phyloP scores from a whole-genome alignment of 495 filamentous ascomycete genomes.

The Amphirosellinia nigrospora region DNA sequence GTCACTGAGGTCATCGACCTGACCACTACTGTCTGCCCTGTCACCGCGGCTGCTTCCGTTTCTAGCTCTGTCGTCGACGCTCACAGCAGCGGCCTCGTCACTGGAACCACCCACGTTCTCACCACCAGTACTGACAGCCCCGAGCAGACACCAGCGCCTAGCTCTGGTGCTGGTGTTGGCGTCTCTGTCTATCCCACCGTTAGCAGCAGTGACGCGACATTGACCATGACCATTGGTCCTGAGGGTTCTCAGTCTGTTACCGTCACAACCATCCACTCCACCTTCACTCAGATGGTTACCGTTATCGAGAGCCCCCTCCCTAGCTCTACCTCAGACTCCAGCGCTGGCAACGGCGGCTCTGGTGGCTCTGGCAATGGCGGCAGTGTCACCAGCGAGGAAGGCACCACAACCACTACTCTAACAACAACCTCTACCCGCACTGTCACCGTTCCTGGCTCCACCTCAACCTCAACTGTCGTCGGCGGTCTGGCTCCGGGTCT shows the following conservation, averaged over 20 bases:
- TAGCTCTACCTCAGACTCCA: slow-evolving; percentile 10
- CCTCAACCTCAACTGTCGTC: slow-evolving; percentile 25
- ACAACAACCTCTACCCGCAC: slow-evolving; percentile 51
- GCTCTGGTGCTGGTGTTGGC: slow-evolving; percentile 26
- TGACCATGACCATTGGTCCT: slow-evolving; percentile 50
- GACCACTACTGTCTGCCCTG: slow-evolving; percentile 54
- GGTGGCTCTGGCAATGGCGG: slow-evolving; percentile 12
- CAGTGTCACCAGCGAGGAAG: slow-evolving; percentile 29
- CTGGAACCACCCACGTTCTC: slow-evolving; percentile 39
- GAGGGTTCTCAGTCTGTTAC: slow-evolving; percentile 42
- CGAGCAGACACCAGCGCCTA: slow-evolving; percentile 30
- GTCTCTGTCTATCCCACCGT: slow-evolving; percentile 31
- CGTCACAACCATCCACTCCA: slow-evolving; percentile 47
- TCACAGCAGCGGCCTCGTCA: slow-evolving; percentile 45
- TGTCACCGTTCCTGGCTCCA: slow-evolving; percentile 41
- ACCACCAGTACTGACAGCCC: slow-evolving; percentile 27
- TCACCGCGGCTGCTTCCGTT: slow-evolving; percentile 48
- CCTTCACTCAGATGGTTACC: slow-evolving; percentile 36
- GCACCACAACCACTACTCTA: slow-evolving; percentile 45
- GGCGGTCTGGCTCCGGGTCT: slow-evolving; percentile 30
- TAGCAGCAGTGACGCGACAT: slow-evolving; percentile 35
- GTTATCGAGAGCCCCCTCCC: slow-evolving; percentile 30
- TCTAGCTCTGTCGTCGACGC: slow-evolving; percentile 45
- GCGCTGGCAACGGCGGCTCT: slow-evolving; percentile 8
- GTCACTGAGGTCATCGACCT: slow-evolving; percentile 54